A percentile compares a stretch with the other conserved stretches of the same genome.
Conservation (phyloP, 768 basidiomycete species). For the Psilocybe cyanescens region DNA sequence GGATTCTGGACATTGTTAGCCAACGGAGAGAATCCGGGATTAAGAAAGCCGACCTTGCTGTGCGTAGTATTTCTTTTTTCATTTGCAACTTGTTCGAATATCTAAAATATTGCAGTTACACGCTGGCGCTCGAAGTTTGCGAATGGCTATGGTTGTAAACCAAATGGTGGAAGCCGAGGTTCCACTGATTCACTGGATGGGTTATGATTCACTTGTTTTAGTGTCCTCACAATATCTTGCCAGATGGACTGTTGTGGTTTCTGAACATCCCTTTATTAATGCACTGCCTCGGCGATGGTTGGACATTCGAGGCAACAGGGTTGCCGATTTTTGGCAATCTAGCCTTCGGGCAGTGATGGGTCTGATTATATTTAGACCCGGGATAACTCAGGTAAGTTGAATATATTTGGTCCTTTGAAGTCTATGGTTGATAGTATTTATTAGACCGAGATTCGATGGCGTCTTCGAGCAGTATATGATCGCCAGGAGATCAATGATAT, state of each 20-base stretch:
- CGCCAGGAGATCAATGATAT: conserved; percentile 74
- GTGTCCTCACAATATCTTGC: conserved; percentile 56
- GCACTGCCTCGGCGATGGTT: conserved; percentile 78
- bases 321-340: conserved; percentile 72
- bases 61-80: conserved; percentile 21
- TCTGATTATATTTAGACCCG: conserved; percentile 69
- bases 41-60: conserved; percentile 39
- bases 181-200: conserved; percentile 70
- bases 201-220: conserved; percentile 58
- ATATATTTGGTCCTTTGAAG: neutral
- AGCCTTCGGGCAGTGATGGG: conserved; percentile 72
- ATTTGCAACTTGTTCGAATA: neutral
- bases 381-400: conserved; percentile 66
- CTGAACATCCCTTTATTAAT: conserved; percentile 45
- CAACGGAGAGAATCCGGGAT: conserved; percentile 42
- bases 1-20: conserved; percentile 39
- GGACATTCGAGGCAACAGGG: conserved; percentile 64
- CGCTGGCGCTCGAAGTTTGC: conserved; percentile 6
- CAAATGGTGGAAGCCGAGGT: conserved; percentile 47
- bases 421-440: conserved; percentile 7
- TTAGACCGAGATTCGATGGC: conserved; percentile 73
- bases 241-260: conserved; percentile 61
- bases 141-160: conserved; percentile 15
- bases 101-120: neutral
- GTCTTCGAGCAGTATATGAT: conserved; percentile 74